Conservation (phyloP, 2,329 filamentous ascomycete genomes). For the Claviceps sp. region DNA sequence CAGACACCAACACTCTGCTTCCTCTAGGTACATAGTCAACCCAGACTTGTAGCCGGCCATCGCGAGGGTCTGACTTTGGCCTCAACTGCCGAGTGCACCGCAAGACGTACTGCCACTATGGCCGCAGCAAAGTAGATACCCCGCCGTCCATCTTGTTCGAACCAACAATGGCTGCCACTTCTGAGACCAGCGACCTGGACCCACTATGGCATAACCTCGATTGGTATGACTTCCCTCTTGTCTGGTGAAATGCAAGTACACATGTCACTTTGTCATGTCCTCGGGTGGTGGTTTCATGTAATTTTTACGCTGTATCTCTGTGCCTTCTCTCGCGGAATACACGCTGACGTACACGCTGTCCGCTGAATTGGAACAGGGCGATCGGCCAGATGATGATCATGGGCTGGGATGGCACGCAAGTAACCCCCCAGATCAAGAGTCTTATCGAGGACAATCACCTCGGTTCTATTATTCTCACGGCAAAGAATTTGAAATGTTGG, state of each 20-base stretch:
- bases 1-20: no score
- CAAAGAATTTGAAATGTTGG: conserved; percentile 75
- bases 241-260: not conserved
- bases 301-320: not conserved
- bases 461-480: conserved; percentile 73
- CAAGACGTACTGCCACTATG: conserved; percentile 4
- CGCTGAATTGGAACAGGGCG: conserved; percentile 30
- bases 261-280: no score
- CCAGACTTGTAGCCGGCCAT: not conserved
- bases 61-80: not conserved
- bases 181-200: conserved; percentile 27
- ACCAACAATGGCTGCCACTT: conserved; percentile 15
- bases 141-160: conserved; percentile 10
- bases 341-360: conserved; percentile 2
- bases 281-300: not conserved
- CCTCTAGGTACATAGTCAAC: no score
- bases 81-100: not conserved
- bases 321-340: not conserved
- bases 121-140: conserved; percentile 11
- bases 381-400: conserved; percentile 70
- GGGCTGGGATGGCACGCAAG: conserved; percentile 75
- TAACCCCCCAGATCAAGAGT: conserved; percentile 69
- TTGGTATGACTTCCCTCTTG: conserved; percentile 40
- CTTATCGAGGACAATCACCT: conserved; percentile 77
- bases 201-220: conserved; percentile 64